Conservation (phyloP, 441 rosid species). For the Corymbia citriodora region DNA sequence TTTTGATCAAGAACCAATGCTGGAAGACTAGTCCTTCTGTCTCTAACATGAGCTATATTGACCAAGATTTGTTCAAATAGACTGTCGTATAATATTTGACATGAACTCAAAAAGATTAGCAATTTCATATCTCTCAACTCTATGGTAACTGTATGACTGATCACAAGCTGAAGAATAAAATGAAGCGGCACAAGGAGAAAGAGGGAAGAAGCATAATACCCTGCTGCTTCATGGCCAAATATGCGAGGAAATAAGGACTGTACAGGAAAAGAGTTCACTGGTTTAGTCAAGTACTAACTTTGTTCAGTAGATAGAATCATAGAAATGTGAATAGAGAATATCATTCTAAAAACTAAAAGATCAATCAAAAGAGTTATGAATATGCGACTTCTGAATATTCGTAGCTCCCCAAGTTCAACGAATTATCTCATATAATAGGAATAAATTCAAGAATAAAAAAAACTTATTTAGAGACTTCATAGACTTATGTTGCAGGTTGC, state of each 20-base stretch:
- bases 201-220: slow-evolving; percentile 29
- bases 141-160: not conserved
- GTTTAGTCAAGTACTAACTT: not conserved
- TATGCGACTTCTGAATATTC: not conserved
- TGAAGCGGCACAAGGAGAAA: not conserved
- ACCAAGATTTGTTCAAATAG: not conserved
- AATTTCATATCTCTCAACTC: not conserved
- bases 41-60: not conserved
- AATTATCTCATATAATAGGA: not conserved
- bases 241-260: slow-evolving; percentile 88
- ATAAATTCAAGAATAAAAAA: not conserved
- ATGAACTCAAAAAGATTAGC: not conserved
- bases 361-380: not conserved
- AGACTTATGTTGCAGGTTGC: not conserved
- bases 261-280: not conserved
- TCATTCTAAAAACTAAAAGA: not conserved
- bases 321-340: not conserved
- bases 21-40: not conserved
- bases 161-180: not conserved
- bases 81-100: not conserved
- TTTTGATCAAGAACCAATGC: not conserved
- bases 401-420: not conserved
- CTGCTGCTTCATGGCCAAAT: slow-evolving; percentile 98
- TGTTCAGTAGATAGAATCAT: not conserved
- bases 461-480: not conserved